A percentile compares a stretch with the other conserved stretches of the same genome.
Evolutionary conservation across 163 green algal genomes (phyloP).

Genomic region (Scenedesmus sp.): DNA sequence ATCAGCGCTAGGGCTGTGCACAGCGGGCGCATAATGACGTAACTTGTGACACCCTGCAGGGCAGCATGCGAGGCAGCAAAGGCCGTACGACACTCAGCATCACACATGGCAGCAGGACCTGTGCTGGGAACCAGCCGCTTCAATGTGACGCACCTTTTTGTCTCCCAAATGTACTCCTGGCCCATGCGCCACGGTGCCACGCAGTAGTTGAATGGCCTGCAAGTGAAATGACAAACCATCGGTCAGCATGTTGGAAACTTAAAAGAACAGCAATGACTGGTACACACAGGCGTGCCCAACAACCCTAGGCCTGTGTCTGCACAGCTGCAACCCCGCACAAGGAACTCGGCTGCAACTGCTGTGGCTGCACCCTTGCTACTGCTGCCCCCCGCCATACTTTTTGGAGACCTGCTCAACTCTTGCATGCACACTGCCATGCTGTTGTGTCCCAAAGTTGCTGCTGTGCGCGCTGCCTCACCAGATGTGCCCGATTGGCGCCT

Average conservation of each 20-base stretch:
- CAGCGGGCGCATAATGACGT: conserved; percentile 93
- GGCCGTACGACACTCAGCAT: too few species aligned
- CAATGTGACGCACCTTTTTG: conserved; percentile 83
- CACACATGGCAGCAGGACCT: background rate
- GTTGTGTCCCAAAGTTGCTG: background rate
- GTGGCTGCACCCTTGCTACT: background rate
- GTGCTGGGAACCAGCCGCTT: too few species aligned
- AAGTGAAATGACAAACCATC: too few species aligned
- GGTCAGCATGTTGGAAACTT: background rate
- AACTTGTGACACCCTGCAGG: conserved; percentile 90
- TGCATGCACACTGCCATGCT: background rate
- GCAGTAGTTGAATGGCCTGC: conserved; percentile 31
- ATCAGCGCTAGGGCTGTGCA: conserved; percentile 82
- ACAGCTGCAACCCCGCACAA: background rate
- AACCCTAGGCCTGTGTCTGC: background rate
- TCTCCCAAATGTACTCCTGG: conserved; percentile 87
- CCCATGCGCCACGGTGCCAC: conserved; percentile 84
- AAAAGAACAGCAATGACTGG: too few species aligned
- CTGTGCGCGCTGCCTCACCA: conserved; percentile 28
- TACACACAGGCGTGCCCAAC: background rate
- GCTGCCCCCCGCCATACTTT: background rate
- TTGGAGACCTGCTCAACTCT: background rate
- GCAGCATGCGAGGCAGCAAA: background rate
- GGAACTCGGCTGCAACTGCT: background rate
- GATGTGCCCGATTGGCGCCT: conserved; percentile 68